Evolutionary conservation across 2,329 filamentous ascomycete genomes (phyloP).

Genomic region (Phialemoniopsis sp.): DNA sequence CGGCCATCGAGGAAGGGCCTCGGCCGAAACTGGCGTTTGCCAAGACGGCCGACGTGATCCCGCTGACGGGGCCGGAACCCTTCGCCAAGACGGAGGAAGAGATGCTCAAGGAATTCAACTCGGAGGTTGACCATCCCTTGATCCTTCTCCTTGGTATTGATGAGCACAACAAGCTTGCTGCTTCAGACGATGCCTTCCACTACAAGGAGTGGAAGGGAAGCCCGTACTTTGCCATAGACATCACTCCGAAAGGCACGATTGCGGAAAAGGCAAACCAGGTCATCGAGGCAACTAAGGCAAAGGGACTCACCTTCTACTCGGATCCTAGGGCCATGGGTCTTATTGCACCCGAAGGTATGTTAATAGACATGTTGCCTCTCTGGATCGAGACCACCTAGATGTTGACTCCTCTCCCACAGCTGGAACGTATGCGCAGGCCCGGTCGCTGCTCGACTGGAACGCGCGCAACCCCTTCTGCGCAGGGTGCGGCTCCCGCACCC

Average conservation of each 20-base stretch:
- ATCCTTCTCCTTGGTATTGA: constrained; percentile 84
- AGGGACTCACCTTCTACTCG: constrained; percentile 62
- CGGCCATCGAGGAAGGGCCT: constrained; percentile 49
- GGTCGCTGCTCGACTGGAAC: constrained; percentile 93
- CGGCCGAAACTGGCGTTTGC: constrained; percentile 63
- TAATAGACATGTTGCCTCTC: too few relatives aligned
- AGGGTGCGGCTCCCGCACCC: constrained; percentile 77
- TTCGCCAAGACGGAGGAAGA: constrained; percentile 72
- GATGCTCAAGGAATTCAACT: constrained; percentile 70
- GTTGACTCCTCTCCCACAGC: constrained; percentile 55
- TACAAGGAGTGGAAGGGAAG: constrained; percentile 71
- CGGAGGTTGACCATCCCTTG: constrained; percentile 59
- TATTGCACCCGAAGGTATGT: constrained; percentile 41
- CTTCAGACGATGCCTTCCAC: constrained; percentile 36
- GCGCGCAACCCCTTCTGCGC: constrained; percentile 87
- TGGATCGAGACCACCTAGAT: too few relatives aligned
- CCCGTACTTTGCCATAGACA: constrained; percentile 87
- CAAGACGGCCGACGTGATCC: constrained; percentile 62
- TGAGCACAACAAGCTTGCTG: constrained; percentile 42
- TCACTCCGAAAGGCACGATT: constrained; percentile 66
- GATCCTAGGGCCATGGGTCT: constrained; percentile 43
- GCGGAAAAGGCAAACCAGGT: constrained; percentile 54
- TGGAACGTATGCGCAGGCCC: constrained; percentile 84
- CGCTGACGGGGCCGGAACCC: constrained; percentile 66
- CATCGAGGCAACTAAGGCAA: constrained; percentile 51